phyloP scores from a whole-genome alignment of 2,329 filamentous ascomycete genomes.

The Penicillium occitanis region DNA sequence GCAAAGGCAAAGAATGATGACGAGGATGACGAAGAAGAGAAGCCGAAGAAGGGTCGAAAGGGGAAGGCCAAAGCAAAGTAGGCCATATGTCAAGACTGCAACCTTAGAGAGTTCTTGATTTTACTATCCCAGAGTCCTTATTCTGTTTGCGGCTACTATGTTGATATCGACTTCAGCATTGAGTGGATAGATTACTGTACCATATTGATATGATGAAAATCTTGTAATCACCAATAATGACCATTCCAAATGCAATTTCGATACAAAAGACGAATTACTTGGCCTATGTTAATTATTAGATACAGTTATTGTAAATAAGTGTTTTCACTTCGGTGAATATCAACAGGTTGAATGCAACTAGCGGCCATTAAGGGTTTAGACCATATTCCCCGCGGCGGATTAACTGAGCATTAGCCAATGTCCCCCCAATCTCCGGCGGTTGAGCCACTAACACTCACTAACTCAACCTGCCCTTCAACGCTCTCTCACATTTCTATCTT shows the following conservation, averaged over 20 bases:
- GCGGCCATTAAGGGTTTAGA: neutral
- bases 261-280: neutral
- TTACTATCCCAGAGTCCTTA: neutral
- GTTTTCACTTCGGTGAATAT: neutral
- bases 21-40: slow-evolving; percentile 54
- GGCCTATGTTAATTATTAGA: too few relatives aligned
- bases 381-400: neutral
- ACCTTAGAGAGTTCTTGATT: neutral
- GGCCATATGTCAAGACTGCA: slow-evolving; percentile 17
- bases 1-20: slow-evolving; percentile 39
- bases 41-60: slow-evolving; percentile 53
- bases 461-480: neutral
- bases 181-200: neutral
- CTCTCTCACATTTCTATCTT: neutral
- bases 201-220: neutral
- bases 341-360: neutral
- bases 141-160: neutral
- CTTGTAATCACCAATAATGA: neutral
- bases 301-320: neutral
- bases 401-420: neutral
- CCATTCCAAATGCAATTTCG: neutral
- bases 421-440: neutral
- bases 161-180: neutral
- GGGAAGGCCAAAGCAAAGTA: slow-evolving; percentile 31
- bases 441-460: slow-evolving; percentile 9